Base-by-base conservation (phyloP, 2,329 filamentous ascomycete genomes). In the Fusarium algeriense region DNA sequence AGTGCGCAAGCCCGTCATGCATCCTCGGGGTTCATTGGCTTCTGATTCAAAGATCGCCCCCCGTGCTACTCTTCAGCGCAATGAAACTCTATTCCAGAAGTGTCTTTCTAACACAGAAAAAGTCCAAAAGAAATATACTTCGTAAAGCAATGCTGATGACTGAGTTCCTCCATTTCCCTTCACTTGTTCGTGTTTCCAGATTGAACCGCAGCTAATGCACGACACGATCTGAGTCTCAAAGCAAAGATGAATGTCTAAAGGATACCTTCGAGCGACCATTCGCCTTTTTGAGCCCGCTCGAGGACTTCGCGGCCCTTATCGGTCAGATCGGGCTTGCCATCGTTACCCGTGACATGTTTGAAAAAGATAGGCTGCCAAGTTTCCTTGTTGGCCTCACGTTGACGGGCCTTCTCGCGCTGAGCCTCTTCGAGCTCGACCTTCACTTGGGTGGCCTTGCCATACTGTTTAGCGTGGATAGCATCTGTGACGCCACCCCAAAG, bases 371-470 rank as follows among this genome's bases (percentile, higher is more conserved):
- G 96, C 73, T 91, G 86, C 90, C 93, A 99, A 37, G 89, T 87
- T 64, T 88, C 87, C 15, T 90, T 88, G 17, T 87, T 87, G 46
- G 87, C 86, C 78, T 95, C 92, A 45, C 96, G 87, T 78, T 95
- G 90, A 28, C 93, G 90, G 2, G 93, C 95, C 82, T 93, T 95
- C 76, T 93, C 89, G 35, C 96, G 88, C 83, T 99, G 96, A 45
- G 87, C 86, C 80, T 99, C 96, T 81, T 99, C 96, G 14, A 99
- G 89, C 76, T 97, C 94, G 66, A 94, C 90, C 84, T 99, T 99
- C 69, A 96, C 84, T 23, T 88, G 89, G 26, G 96, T 99, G 11
- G 96, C 96, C 71, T 92, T 90, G 44, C 88, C 88, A 81, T 90
- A 99, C 79, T 97, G 93, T 82, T 95, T 97, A 67, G 90, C 84